Evolutionary conservation across 495 filamentous ascomycete species (phyloP).

Genomic region (Venustampulla echinocandica): DNA sequence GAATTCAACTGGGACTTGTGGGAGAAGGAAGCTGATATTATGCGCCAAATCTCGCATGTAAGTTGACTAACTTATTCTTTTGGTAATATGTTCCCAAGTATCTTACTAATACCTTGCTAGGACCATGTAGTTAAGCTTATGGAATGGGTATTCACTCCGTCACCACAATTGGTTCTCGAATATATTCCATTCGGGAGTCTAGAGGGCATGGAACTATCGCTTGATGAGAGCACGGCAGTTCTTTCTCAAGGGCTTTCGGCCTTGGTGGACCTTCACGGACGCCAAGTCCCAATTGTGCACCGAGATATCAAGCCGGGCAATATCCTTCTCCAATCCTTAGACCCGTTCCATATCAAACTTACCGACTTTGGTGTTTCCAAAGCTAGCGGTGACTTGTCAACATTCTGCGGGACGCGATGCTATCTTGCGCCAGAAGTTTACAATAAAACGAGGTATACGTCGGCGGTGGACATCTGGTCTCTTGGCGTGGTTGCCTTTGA

Average conservation of each 20-base stretch:
- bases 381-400: constrained; percentile 96
- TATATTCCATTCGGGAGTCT: background rate
- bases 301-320: background rate
- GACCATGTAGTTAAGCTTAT: background rate
- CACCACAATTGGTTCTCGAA: background rate
- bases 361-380: background rate
- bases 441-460: background rate
- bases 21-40: background rate
- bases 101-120: background rate
- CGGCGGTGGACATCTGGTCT: background rate
- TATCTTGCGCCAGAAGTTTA: constrained; percentile 92
- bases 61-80: background rate
- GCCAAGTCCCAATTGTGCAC: background rate
- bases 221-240: background rate
- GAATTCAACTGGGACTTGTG: too few relatives aligned
- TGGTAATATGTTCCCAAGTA: background rate
- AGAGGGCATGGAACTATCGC: background rate
- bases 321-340: background rate
- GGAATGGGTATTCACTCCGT: background rate
- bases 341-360: background rate
- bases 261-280: background rate
- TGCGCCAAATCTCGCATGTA: background rate
- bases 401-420: constrained; percentile 94
- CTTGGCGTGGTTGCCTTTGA: background rate
- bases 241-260: background rate